phyloP scores from a whole-genome alignment of 352 stramenopile species.

The Globisporangium nodosum region DNA sequence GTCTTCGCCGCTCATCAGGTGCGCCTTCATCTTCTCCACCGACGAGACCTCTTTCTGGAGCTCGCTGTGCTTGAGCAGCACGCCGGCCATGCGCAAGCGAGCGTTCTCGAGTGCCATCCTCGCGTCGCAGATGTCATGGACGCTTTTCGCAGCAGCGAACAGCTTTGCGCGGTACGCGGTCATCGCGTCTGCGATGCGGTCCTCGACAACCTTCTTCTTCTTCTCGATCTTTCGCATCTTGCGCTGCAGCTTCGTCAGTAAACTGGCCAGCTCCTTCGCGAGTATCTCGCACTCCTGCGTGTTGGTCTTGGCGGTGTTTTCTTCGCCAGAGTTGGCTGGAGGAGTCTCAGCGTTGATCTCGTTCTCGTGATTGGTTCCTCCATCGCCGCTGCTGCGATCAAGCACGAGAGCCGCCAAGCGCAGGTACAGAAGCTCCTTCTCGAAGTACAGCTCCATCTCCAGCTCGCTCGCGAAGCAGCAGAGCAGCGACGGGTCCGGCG shows the following conservation, averaged over 20 bases:
- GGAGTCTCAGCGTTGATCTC: neutral
- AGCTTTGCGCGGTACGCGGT: conserved; percentile 25
- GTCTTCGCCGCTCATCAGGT: conserved; percentile 10
- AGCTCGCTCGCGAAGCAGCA: conserved; percentile 33
- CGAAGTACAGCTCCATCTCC: conserved; percentile 49
- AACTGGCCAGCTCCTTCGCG: conserved; percentile 12
- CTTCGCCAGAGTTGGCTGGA: neutral
- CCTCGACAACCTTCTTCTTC: conserved; percentile 27
- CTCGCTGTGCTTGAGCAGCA: conserved; percentile 35
- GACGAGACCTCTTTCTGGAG: conserved; percentile 13
- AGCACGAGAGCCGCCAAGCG: conserved; percentile 17
- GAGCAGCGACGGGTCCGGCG: conserved; percentile 19
- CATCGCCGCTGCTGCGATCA: conserved; percentile 2
- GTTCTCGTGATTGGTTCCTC: conserved; percentile 1
- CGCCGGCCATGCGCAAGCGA: conserved; percentile 23
- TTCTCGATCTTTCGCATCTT: conserved; percentile 57
- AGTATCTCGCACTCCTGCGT: conserved; percentile 3
- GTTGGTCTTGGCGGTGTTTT: neutral
- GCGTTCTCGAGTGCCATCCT: conserved; percentile 28
- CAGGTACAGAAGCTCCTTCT: conserved; percentile 34
- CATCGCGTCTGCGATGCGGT: conserved; percentile 25
- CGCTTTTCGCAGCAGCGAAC: conserved; percentile 3
- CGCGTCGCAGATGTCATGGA: conserved; percentile 25
- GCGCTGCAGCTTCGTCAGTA: conserved; percentile 30
- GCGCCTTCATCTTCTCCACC: conserved; percentile 16